phyloP scores from a whole-genome alignment of 1,284 basidiomycete genomes.

The Apiotrichum gamsii region DNA sequence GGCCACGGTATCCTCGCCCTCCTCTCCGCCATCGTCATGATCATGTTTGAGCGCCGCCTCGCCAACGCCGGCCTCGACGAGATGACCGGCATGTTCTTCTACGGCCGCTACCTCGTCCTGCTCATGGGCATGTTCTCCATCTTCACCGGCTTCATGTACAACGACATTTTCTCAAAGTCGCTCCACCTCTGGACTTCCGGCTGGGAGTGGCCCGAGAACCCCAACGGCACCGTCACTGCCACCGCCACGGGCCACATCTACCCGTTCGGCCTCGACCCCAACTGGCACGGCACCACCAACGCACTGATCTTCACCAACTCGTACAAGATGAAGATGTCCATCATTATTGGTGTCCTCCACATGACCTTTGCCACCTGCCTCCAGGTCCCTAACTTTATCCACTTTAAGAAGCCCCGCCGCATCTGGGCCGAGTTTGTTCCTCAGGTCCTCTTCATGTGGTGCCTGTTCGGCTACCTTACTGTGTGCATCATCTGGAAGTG shows the following conservation, averaged over 20 bases:
- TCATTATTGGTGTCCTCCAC: conserved; percentile 93
- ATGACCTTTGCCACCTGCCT: conserved; percentile 98
- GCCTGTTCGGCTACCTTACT: conserved; percentile 94
- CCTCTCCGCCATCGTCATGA: conserved; percentile 73
- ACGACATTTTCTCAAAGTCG: conserved; percentile 96
- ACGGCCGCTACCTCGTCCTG: conserved; percentile 94
- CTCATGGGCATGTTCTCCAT: conserved; percentile 94
- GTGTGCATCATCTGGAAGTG: conserved; percentile 97
- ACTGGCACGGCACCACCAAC: conserved; percentile 93
- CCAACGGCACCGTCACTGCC: conserved; percentile 51
- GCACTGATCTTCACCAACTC: conserved; percentile 92
- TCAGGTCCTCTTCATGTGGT: conserved; percentile 94
- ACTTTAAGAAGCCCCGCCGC: conserved; percentile 77
- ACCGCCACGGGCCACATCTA: conserved; percentile 65
- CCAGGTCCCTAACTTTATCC: conserved; percentile 90
- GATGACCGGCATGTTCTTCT: conserved; percentile 89
- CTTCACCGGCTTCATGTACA: conserved; percentile 96
- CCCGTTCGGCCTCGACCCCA: conserved; percentile 90
- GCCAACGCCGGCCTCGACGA: conserved; percentile 66
- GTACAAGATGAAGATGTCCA: conserved; percentile 99
- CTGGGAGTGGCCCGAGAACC: conserved; percentile 68
- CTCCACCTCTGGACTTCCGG: conserved; percentile 83
- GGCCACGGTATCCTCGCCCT: conserved; percentile 89
- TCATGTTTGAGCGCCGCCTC: conserved; percentile 73
- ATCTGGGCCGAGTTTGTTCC: conserved; percentile 94